These are phyloP conservation scores for Bigelowiella natans DNA, from an alignment of 78 protist genomes.

Conservation along the genomic window DNA sequence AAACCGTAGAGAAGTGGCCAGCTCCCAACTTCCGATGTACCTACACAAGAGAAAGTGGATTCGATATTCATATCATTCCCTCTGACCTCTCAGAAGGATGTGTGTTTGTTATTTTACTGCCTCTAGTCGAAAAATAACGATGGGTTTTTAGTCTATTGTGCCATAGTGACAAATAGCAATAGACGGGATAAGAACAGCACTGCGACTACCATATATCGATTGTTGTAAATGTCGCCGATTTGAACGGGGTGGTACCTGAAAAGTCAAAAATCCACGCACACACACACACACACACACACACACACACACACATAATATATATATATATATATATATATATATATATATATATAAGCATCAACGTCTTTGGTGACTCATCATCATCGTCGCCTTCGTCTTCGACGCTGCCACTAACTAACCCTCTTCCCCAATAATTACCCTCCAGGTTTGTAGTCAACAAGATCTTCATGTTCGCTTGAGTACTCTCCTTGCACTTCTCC, in stretches of 20 bases:
- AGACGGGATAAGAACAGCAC: no score
- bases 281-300: background rate
- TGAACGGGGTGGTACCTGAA: background rate
- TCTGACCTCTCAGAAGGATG: no score
- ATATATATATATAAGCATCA: background rate
- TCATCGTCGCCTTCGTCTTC: no score
- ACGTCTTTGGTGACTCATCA: background rate
- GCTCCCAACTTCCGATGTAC: no score
- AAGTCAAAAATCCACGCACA: background rate
- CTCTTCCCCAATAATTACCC: background rate
- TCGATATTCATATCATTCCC: no score
- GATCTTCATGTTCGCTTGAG: background rate
- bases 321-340: background rate
- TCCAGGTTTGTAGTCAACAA: background rate
- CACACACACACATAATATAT: background rate
- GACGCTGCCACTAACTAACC: no score
- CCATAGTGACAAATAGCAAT: no score
- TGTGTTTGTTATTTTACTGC: no score
- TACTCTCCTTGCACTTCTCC: background rate
- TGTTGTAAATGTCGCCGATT: background rate
- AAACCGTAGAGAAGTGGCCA: no score
- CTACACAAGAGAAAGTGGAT: no score
- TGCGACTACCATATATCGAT: background rate
- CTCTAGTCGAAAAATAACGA: no score
- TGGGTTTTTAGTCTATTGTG: no score